A percentile compares a stretch with the other conserved stretches of the same genome.
These are phyloP conservation scores for Lipomyces orientalis DNA, from an alignment of 805 yeast species.

Conservation along the genomic window DNA sequence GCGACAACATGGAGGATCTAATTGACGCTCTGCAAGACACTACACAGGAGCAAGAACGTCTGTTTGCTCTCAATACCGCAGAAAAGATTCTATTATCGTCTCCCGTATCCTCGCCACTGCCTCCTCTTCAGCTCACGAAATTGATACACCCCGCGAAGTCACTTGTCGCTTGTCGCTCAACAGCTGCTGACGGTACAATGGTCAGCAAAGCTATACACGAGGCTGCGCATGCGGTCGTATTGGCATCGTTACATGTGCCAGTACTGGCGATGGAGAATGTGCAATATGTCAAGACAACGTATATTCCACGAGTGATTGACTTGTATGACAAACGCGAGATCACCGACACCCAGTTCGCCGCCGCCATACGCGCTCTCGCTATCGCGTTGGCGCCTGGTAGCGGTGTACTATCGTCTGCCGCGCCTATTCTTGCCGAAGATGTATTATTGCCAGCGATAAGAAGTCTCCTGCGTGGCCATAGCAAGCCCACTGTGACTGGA, in stretches of 20 bases:
- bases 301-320: constrained; percentile 12
- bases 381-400: constrained; percentile 25
- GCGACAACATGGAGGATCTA: constrained; percentile 1
- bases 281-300: constrained; percentile 14
- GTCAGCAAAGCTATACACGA: constrained; percentile 23
- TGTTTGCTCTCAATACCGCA: constrained; percentile 28
- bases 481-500: not conserved
- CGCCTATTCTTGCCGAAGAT: constrained; percentile 23
- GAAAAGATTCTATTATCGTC: constrained; percentile 28
- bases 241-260: constrained; percentile 32
- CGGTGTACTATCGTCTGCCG: constrained; percentile 24
- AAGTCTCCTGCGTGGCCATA: not conserved
- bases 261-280: constrained; percentile 22
- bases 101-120: constrained; percentile 14
- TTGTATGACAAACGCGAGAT: constrained; percentile 14
- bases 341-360: constrained; percentile 18
- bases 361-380: constrained; percentile 23
- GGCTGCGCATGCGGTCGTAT: constrained; percentile 37
- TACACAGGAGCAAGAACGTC: constrained; percentile 11
- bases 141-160: constrained; percentile 14
- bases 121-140: not conserved
- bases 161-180: constrained; percentile 4
- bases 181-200: not conserved
- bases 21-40: constrained; percentile 9
- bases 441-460: constrained; percentile 17